Evolutionary conservation across 805 yeast genomes (phyloP).

Genomic region (Schizosaccharomyces cryophilus): DNA sequence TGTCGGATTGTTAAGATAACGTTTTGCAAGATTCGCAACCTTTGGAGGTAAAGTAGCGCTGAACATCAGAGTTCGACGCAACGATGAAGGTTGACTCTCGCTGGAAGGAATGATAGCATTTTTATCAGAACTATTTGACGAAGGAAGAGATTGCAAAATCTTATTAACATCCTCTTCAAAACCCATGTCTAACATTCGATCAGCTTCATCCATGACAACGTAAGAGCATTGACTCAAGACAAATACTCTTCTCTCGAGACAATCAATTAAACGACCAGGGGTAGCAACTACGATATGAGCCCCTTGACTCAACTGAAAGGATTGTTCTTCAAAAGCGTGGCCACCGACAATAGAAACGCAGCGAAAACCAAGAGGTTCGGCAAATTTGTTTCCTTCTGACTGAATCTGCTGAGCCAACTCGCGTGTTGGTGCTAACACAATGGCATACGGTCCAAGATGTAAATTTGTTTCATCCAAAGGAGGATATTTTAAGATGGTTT

Average conservation of each 20-base stretch:
- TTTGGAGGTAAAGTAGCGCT: slow-evolving; percentile 76
- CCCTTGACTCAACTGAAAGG: slow-evolving; percentile 30
- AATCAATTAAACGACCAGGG: slow-evolving; percentile 75
- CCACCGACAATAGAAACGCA: slow-evolving; percentile 68
- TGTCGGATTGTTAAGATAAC: slow-evolving; percentile 37
- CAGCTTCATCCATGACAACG: slow-evolving; percentile 79
- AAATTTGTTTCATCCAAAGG: slow-evolving; percentile 23
- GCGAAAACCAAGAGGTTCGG: slow-evolving; percentile 15
- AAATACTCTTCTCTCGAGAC: slow-evolving; percentile 42
- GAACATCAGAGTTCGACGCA: slow-evolving; percentile 59
- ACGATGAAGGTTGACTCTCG: background rate
- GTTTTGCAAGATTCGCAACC: slow-evolving; percentile 40
- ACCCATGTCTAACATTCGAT: slow-evolving; percentile 85
- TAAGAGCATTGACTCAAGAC: slow-evolving; percentile 36
- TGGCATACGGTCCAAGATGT: slow-evolving; percentile 42
- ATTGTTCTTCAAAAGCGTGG: slow-evolving; percentile 54
- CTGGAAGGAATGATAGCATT: slow-evolving; percentile 9
- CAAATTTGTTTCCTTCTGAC: slow-evolving; percentile 32
- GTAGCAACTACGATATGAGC: slow-evolving; percentile 76
- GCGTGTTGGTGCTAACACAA: slow-evolving; percentile 76
- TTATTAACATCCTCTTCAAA: slow-evolving; percentile 57
- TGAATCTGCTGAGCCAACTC: slow-evolving; percentile 80
- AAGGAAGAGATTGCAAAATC: slow-evolving; percentile 33
- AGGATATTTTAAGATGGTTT: slow-evolving; percentile 27
- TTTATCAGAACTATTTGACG: slow-evolving; percentile 13